Evolutionary conservation across 1,284 basidiomycete genomes (phyloP).

Genomic region (Cystobasidium sp.): DNA sequence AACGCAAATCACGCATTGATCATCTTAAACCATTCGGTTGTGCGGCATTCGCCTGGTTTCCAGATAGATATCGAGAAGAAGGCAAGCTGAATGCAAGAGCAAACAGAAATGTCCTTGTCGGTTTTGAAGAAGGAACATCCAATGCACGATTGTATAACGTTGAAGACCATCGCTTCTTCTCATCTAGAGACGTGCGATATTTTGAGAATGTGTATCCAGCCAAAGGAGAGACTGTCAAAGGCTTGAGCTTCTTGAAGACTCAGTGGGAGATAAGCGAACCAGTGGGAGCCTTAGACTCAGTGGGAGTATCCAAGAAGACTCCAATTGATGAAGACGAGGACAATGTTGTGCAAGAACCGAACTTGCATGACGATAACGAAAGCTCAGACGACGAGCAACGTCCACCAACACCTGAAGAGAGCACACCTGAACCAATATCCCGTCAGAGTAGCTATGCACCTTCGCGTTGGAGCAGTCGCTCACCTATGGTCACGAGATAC

Average conservation of each 20-base stretch:
- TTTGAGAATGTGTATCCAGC: slow-evolving; percentile 17
- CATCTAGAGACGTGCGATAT: slow-evolving; percentile 16
- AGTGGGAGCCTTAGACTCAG: neutral
- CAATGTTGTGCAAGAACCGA: too few relatives aligned
- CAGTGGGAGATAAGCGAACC: slow-evolving; percentile 20
- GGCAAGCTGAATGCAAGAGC: slow-evolving; percentile 23
- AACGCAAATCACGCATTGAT: slow-evolving; percentile 10
- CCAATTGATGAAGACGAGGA: too few relatives aligned
- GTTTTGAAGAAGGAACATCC: neutral
- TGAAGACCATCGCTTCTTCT: neutral
- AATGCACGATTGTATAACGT: slow-evolving; percentile 20
- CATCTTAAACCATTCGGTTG: slow-evolving; percentile 21
- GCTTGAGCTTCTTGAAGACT: slow-evolving; percentile 3
- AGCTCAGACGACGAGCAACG: too few relatives aligned
- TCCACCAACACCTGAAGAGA: too few relatives aligned
- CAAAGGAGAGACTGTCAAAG: neutral
- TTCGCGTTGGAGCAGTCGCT: too few relatives aligned
- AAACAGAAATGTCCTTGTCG: neutral
- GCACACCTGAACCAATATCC: too few relatives aligned
- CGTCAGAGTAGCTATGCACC: too few relatives aligned
- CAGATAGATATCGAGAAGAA: slow-evolving; percentile 1
- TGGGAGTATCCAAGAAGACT: slow-evolving; percentile 37
- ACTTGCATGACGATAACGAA: too few relatives aligned
- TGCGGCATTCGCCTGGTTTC: slow-evolving; percentile 17
- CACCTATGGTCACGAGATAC: too few relatives aligned